phyloP scores from a whole-genome alignment of 495 filamentous ascomycete genomes.

The Lindgomyces ingoldianus region DNA sequence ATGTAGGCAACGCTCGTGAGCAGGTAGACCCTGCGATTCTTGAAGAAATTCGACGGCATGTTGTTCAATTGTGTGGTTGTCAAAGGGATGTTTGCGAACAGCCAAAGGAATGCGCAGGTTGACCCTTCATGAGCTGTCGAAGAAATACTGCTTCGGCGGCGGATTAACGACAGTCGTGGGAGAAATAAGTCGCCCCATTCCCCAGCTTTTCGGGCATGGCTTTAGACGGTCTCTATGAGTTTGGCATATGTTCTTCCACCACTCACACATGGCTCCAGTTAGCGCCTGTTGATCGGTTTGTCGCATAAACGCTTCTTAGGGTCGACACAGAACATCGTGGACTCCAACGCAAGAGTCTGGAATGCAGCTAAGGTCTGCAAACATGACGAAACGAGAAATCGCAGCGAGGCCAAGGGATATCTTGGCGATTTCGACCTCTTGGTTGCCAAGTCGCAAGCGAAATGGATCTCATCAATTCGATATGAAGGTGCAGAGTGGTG shows the following conservation, averaged over 20 bases:
- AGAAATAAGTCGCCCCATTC: not conserved
- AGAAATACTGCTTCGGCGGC: not conserved
- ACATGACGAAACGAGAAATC: not conserved
- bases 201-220: not conserved
- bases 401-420: not conserved
- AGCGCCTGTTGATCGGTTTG: not conserved
- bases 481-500: not conserved
- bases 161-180: too few species aligned
- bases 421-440: not conserved
- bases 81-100: not conserved
- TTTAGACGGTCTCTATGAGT: not conserved
- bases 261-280: not conserved
- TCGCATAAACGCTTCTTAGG: not conserved
- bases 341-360: not conserved
- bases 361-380: not conserved
- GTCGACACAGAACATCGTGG: not conserved
- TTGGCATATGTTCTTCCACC: slow-evolving; percentile 1
- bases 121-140: too few species aligned
- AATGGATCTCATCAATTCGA: not conserved
- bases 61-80: not conserved
- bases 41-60: slow-evolving; percentile 43
- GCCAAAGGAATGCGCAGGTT: too few species aligned
- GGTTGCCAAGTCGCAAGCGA: not conserved
- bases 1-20: slow-evolving; percentile 57
- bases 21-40: slow-evolving; percentile 58